A percentile compares a stretch with the other conserved stretches of the same genome.
These are phyloP conservation scores for Moringa oleifera DNA, from an alignment of 345 rosid genomes.

Conservation along the genomic window DNA sequence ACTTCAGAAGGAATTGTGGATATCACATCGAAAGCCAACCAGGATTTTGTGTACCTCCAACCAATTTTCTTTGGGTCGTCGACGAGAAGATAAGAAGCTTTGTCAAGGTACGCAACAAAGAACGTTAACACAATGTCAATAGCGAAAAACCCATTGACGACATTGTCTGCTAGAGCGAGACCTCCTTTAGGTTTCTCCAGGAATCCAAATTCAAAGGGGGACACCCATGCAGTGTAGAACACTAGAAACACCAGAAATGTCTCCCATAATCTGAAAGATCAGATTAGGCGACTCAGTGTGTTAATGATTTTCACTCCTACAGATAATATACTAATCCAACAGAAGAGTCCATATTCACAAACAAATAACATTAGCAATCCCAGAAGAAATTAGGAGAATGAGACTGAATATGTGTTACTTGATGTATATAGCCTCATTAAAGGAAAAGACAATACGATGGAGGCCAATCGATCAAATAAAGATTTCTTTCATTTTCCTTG, in stretches of 20 bases:
- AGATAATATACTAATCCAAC: neutral
- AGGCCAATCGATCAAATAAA: too few species aligned
- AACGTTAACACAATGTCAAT: conserved; percentile 74
- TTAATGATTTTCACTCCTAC: neutral
- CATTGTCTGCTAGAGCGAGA: conserved; percentile 48
- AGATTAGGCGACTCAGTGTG: neutral
- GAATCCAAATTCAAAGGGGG: conserved; percentile 82
- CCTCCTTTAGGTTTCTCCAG: conserved; percentile 36
- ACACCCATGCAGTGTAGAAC: conserved; percentile 87
- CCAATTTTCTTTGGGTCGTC: conserved; percentile 55
- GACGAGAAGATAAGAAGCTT: conserved; percentile 53
- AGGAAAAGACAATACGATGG: neutral
- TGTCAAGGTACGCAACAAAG: conserved; percentile 76
- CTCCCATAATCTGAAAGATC: conserved; percentile 59
- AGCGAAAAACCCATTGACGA: conserved; percentile 59
- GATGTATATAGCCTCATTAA: too few species aligned
- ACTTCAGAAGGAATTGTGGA: conserved; percentile 74
- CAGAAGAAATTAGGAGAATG: too few species aligned
- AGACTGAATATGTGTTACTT: neutral
- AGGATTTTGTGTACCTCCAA: conserved; percentile 45
- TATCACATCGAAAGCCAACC: conserved; percentile 62
- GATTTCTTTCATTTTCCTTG: too few species aligned
- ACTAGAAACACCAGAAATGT: conserved; percentile 64
- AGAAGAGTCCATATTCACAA: neutral
- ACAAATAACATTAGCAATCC: neutral